Evolutionary conservation across 2,329 filamentous ascomycete species (phyloP), one percentile per base, ranked within the genome.

Genomic region (Plenodomus lindquistii): DNA sequence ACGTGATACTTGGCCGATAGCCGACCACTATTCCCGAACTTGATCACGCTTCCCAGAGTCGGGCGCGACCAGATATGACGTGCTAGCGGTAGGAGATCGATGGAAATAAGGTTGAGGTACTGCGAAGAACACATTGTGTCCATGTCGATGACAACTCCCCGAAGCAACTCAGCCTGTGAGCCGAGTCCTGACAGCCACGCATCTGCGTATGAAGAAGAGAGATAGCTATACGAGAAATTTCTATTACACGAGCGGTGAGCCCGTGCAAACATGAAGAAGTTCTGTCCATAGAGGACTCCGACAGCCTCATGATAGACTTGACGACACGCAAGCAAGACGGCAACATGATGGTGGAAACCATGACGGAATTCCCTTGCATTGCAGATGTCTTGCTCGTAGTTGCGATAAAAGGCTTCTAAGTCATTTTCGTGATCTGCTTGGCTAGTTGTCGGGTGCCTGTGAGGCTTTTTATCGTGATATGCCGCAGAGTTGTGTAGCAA

Each of bases 221-320:
- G 34, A 16, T 9, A 16, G 7, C 6, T 9, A 16, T 17, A 16
- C 19, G 16, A 37, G 11, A 17, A 16, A 16, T 37, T 24, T 18
- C 18, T 29, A 44, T 44, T 16, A 37, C 37, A 24, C 11, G 41
- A 37, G 31, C 36, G 22, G 41, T 37, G 29, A 3, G 19, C 17
- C 7, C 29, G 40, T 18, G 40, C 19, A 27, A 42, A 44, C 17
- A 44, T 20, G n/a, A 49, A 52, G 7, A 37, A 38, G 29, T 52
- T 52, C 3, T 22, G 10, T 18, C 42, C 21, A 34, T 42, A 52
- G 1, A 52, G 42, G 6, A 42, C 18, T 8, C 41, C 24, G 1
- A 21, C 37, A 11, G 50, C 45, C 24, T 52, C 50, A 21, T 42
- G 35, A 21, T 52, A 49, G 22, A 45, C 18, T 29, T 52, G 50